A percentile compares a stretch with the other conserved stretches of the same genome.
These are phyloP conservation scores for Brassica nigra DNA, from an alignment of 345 rosid species.

Conservation along the genomic window DNA sequence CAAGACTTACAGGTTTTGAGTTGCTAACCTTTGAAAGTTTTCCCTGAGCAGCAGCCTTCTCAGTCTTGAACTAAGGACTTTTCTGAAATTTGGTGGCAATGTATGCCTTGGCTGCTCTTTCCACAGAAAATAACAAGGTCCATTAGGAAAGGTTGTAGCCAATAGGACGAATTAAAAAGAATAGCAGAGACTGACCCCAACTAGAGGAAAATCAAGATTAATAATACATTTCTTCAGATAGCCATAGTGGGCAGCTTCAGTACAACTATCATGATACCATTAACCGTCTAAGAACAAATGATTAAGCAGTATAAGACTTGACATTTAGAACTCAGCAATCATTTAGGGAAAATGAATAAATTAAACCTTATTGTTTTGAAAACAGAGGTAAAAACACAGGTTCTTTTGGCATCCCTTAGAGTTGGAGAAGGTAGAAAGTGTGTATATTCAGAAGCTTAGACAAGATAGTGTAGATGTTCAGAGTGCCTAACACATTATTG, in stretches of 20 bases:
- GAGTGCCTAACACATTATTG: neutral
- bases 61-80: constrained; percentile 67
- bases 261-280: neutral
- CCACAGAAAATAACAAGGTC: constrained; percentile 22
- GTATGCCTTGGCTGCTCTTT: constrained; percentile 69
- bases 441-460: neutral
- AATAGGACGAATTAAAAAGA: neutral
- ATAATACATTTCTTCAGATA: neutral
- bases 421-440: neutral
- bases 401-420: too few species aligned
- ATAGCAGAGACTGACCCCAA: constrained; percentile 8
- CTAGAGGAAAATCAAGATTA: constrained; percentile 4
- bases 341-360: too few species aligned
- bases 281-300: neutral
- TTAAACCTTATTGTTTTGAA: too few species aligned
- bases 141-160: constrained; percentile 15
- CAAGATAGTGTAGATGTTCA: neutral
- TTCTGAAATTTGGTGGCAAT: constrained; percentile 72
- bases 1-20: constrained; percentile 32
- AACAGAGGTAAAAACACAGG: too few species aligned
- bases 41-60: constrained; percentile 72
- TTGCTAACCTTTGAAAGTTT: constrained; percentile 75
- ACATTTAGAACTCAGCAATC: too few species aligned
- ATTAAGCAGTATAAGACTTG: neutral
- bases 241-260: constrained; percentile 1